Evolutionary conservation across 805 yeast species (phyloP), one percentile per base, ranked within the genome.

Genomic region (Zygosaccharomyces lentus): DNA sequence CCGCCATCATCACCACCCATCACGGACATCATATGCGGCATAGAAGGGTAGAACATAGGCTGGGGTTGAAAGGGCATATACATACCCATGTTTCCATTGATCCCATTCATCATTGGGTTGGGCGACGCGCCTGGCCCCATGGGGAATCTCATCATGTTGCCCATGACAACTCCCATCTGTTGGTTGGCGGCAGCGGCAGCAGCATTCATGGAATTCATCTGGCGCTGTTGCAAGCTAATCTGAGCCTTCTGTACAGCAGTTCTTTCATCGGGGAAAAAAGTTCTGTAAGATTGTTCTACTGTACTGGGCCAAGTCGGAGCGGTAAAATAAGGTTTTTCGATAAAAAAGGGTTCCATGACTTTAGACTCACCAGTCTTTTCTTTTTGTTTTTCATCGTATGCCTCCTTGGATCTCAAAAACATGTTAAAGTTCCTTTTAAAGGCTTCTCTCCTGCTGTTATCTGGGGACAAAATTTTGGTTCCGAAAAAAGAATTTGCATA

Each of bases 261-360:
- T 24, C 55, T 50, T 44, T 61, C 62, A 45, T 71, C 71, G 2
- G 81, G 76, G 65, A 81, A 80, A 32, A 77, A 61, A 13, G 69
- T 65, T 45, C 71, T 75, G 64, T 79, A 78, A 1, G 83, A 71
- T 47, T 76, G 80, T 36, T 78, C 84, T 19, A 75, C 64, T 2
- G 81, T 78, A 39, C 75, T 67, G 17, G 73, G 71, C 95, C 95
- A 86, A 0, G 90, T 82, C 42, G 95, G 95, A 8, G 87, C 82
- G 0, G 91, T 82, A 34, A 73, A 72, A 62, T 76, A 87, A 6
- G 93, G 81, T 55, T 72, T 78, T 53, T 82, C 89, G 49, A 82
- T 70, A 17, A 65, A 55, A 41, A 74, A 70, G 15, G 65, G 62
- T 32, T 65, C 67, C 54, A 56, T 56, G 8, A 49, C 54, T 2